phyloP scores from a whole-genome alignment of 192 early-diverging fungal genomes.

The Thoreauomyces humboldtii region DNA sequence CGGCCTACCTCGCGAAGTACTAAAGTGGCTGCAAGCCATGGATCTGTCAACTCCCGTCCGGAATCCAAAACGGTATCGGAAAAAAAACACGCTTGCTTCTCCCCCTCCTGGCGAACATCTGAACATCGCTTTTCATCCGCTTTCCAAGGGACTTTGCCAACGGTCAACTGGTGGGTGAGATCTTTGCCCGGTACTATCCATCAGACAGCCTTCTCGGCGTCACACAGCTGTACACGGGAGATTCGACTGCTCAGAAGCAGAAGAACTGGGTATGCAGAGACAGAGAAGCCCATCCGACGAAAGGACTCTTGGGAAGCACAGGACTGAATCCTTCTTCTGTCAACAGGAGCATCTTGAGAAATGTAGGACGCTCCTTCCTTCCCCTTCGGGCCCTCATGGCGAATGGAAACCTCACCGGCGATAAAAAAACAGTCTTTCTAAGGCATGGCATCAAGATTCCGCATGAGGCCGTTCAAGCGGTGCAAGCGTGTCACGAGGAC shows the following conservation, averaged over 20 bases:
- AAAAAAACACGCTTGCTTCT: neutral
- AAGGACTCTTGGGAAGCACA: neutral
- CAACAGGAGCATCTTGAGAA: constrained; percentile 37
- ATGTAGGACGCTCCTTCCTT: constrained; percentile 33
- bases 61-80: constrained; percentile 41
- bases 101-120: neutral
- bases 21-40: constrained; percentile 50
- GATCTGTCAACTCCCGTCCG: constrained; percentile 37
- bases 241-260: constrained; percentile 29
- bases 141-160: constrained; percentile 46
- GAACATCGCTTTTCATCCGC: neutral
- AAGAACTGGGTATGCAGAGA: constrained; percentile 42
- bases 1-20: constrained; percentile 39
- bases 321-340: neutral
- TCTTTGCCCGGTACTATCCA: constrained; percentile 48
- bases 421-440: constrained; percentile 40
- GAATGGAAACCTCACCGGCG: too few relatives aligned
- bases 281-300: neutral
- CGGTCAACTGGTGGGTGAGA: constrained; percentile 49
- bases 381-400: too few relatives aligned
- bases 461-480: constrained; percentile 36
- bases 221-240: constrained; percentile 42
- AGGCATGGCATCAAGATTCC: constrained; percentile 42
- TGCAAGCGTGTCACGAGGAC: constrained; percentile 42
- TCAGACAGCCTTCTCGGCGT: constrained; percentile 27